A percentile compares a stretch with the other conserved stretches of the same genome.
These are phyloP conservation scores for Ophiocordyceps camponoti-saundersi DNA, from an alignment of 2,329 filamentous ascomycete genomes.

Conservation along the genomic window DNA sequence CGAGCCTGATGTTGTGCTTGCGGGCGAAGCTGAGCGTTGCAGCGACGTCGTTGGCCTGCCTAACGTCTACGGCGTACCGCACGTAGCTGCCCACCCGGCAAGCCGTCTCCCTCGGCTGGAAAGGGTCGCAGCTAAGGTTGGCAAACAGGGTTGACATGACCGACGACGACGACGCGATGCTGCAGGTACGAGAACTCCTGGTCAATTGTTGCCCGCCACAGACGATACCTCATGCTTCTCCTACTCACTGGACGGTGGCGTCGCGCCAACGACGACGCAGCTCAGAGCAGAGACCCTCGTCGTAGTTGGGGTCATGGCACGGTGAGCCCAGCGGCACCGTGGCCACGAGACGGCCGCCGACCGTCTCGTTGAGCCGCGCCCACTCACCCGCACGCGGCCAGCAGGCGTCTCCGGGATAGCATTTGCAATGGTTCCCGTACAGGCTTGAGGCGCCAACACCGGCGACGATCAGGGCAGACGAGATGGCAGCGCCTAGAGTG, in stretches of 20 bases:
- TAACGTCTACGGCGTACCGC: slow-evolving; percentile 13
- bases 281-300: slow-evolving; percentile 23
- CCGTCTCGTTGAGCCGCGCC: slow-evolving; percentile 31
- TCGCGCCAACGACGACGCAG: slow-evolving; percentile 25
- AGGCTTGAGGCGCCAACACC: neutral
- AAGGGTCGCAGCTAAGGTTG: slow-evolving; percentile 15
- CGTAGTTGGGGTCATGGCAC: slow-evolving; percentile 32
- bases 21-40: slow-evolving; percentile 13
- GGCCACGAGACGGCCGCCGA: slow-evolving; percentile 31
- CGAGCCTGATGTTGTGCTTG: slow-evolving; percentile 26
- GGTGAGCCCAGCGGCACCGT: slow-evolving; percentile 33
- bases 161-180: slow-evolving; percentile 2
- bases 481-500: neutral
- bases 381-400: slow-evolving; percentile 33
- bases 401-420: slow-evolving; percentile 29
- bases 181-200: neutral
- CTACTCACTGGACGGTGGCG: slow-evolving; percentile 25
- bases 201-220: neutral
- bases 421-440: slow-evolving; percentile 4
- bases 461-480: neutral
- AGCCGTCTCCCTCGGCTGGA: slow-evolving; percentile 16
- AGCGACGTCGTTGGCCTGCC: neutral
- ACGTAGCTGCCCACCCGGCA: slow-evolving; percentile 24
- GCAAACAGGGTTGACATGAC: slow-evolving; percentile 15
- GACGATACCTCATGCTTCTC: neutral